phyloP scores from a whole-genome alignment of 495 filamentous ascomycete species.

The Geopyxis carbonaria region DNA sequence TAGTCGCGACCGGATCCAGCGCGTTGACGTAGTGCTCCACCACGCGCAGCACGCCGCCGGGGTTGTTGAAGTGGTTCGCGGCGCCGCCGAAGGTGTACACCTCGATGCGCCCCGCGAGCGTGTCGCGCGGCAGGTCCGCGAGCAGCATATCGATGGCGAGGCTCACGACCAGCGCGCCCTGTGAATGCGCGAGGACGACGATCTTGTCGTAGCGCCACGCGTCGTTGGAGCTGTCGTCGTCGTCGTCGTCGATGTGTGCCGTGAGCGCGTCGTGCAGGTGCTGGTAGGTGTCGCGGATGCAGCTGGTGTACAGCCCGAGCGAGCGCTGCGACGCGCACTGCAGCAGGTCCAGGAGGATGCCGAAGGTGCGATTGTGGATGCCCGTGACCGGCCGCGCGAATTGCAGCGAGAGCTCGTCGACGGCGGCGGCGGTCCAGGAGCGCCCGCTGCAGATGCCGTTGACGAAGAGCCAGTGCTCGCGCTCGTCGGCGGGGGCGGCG shows the following conservation, averaged over 20 bases:
- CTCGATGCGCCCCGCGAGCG: constrained; percentile 74
- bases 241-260: constrained; percentile 24
- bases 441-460: constrained; percentile 37
- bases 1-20: constrained; percentile 56
- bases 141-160: constrained; percentile 66
- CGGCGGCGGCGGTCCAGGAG: constrained; percentile 32
- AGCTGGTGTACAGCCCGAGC: constrained; percentile 53
- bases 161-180: constrained; percentile 62
- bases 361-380: constrained; percentile 69
- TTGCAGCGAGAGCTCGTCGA: constrained; percentile 53
- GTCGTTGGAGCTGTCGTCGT: constrained; percentile 30
- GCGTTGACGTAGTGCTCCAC: constrained; percentile 78
- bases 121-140: constrained; percentile 50
- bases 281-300: constrained; percentile 40
- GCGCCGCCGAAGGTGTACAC: constrained; percentile 77
- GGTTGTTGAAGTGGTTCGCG: constrained; percentile 81
- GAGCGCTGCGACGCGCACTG: constrained; percentile 64
- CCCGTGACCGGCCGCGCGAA: constrained; percentile 60
- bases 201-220: constrained; percentile 61
- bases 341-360: constrained; percentile 56
- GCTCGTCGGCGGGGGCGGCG: constrained; percentile 13
- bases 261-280: constrained; percentile 42
- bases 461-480: constrained; percentile 60
- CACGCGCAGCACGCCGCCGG: constrained; percentile 42
- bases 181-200: constrained; percentile 62